Conservation (phyloP, 2,329 filamentous ascomycete species). For the Calonectria pteridis region DNA sequence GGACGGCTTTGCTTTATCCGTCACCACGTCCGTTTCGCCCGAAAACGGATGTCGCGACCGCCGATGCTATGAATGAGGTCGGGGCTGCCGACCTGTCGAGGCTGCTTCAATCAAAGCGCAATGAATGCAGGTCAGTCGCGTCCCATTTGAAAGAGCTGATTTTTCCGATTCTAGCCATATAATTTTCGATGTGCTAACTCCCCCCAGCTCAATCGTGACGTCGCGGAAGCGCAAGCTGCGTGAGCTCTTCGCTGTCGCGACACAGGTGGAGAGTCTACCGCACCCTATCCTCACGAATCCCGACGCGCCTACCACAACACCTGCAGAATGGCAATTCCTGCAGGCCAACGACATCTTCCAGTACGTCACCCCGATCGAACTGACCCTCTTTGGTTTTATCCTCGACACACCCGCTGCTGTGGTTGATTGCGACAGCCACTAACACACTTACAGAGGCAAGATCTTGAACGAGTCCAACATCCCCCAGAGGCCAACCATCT, state of each 20-base stretch:
- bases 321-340: constrained; percentile 68
- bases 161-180: constrained; percentile 64
- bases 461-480: constrained; percentile 66
- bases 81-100: constrained; percentile 73
- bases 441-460: constrained; percentile 49
- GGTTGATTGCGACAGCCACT: constrained; percentile 34
- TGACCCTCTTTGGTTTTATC: constrained; percentile 31
- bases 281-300: constrained; percentile 68
- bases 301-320: constrained; percentile 66
- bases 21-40: constrained; percentile 68
- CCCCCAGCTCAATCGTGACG: constrained; percentile 76
- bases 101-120: constrained; percentile 75
- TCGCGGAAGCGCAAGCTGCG: constrained; percentile 93
- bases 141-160: constrained; percentile 59
- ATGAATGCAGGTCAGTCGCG: constrained; percentile 69
- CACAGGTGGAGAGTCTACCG: constrained; percentile 73
- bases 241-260: constrained; percentile 86
- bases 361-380: constrained; percentile 58
- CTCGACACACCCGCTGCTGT: constrained; percentile 32
- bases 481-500: constrained; percentile 60
- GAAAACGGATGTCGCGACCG: constrained; percentile 78
- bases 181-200: constrained; percentile 59
- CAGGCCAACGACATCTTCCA: constrained; percentile 69
- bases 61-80: constrained; percentile 80
- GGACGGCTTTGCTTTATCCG: constrained; percentile 35